phyloP scores from a whole-genome alignment of 2,329 filamentous ascomycete genomes.

The Davidsoniella virescens region DNA sequence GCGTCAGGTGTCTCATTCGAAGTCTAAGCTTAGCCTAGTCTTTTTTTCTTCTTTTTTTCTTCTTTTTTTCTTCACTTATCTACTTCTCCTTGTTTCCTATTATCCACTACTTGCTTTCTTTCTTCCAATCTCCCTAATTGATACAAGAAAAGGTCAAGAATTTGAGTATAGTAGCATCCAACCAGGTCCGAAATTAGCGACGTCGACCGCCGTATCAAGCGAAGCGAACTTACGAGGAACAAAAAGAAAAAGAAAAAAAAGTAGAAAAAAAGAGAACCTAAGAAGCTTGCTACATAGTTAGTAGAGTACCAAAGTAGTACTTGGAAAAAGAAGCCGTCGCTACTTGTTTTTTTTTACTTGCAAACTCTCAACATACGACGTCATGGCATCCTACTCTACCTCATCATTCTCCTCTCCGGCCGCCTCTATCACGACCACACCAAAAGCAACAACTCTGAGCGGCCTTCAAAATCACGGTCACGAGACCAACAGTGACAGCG shows the following conservation, averaged over 20 bases:
- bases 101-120: background rate
- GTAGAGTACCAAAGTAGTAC: too few species aligned
- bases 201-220: too few species aligned
- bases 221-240: too few species aligned
- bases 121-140: background rate
- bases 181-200: too few species aligned
- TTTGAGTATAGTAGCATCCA: too few species aligned
- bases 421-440: background rate
- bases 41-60: conserved; percentile 18
- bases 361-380: background rate
- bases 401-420: background rate
- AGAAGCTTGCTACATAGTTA: too few species aligned
- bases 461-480: background rate
- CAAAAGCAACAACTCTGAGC: background rate
- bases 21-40: too few species aligned
- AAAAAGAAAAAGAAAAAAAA: too few species aligned
- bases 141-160: too few species aligned
- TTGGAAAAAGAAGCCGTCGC: background rate
- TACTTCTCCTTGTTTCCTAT: conserved; percentile 13
- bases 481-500: conserved; percentile 11
- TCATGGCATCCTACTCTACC: background rate
- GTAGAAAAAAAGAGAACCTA: too few species aligned
- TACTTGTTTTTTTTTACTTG: background rate
- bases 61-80: conserved; percentile 14
- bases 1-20: too few species aligned